A percentile compares a stretch with the other conserved stretches of the same genome.
phyloP scores from a whole-genome alignment of 768 basidiomycete genomes.

The Boletus rufocinnamomeus region DNA sequence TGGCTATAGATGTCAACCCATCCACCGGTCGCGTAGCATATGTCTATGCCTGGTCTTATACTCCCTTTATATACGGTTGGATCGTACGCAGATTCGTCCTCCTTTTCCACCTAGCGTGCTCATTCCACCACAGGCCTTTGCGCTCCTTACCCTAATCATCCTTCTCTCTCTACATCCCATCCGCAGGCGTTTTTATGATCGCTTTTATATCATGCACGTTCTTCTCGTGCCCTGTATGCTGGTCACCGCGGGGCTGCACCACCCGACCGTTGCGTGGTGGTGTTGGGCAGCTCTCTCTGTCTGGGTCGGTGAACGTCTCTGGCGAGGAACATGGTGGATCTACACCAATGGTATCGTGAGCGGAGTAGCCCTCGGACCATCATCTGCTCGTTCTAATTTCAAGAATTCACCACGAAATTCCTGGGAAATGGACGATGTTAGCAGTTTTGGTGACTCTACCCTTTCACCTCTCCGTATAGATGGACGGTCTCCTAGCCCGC shows the following conservation, averaged over 20 bases:
- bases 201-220: constrained; percentile 68
- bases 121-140: constrained; percentile 49
- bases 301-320: constrained; percentile 65
- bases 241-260: constrained; percentile 63
- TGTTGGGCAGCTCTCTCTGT: constrained; percentile 61
- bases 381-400: neutral
- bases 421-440: constrained; percentile 31
- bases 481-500: constrained; percentile 26
- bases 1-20: constrained; percentile 50
- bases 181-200: constrained; percentile 56
- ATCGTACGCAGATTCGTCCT: constrained; percentile 39
- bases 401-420: constrained; percentile 12
- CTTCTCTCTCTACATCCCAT: constrained; percentile 52
- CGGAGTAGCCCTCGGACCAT: constrained; percentile 5
- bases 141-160: constrained; percentile 53
- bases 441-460: constrained; percentile 7
- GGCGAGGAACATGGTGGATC: constrained; percentile 56
- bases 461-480: constrained; percentile 3
- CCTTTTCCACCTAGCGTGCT: constrained; percentile 2
- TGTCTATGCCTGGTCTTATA: constrained; percentile 56
- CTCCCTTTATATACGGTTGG: constrained; percentile 65
- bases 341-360: constrained; percentile 59
- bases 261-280: constrained; percentile 68
- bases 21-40: constrained; percentile 46
- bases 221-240: constrained; percentile 64